Evolutionary conservation across 257 asterid species (phyloP), one percentile per base, ranked within the genome.

Genomic region (Przewalskia tangutica): DNA sequence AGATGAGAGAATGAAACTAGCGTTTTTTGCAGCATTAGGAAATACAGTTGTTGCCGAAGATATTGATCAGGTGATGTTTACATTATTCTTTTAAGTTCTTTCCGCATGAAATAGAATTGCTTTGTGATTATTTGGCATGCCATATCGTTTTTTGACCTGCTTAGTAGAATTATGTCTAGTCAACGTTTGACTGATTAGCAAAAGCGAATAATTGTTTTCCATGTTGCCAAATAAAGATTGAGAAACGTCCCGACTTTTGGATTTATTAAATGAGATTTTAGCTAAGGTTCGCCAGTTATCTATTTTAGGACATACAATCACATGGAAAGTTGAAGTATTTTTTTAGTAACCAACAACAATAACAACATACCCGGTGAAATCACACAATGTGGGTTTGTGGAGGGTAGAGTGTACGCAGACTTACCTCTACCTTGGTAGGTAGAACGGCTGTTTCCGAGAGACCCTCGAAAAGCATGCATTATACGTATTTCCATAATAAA

Each of bases 1-100:
- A 86, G 97, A 92, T 91, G 99, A 94, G 88, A 89, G 90, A 84
- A 92, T 96, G 91, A 96, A 90, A 85, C 97, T 89, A 82, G 99
- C 98, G 23, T 96, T 96, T 82, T 96, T 81, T 86, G 97, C 98
- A 14, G 93, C 94, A 80, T 32, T 94, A 62, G 91, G 93, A 84
- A 93, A 93, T 86, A 96, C 99, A 32, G 82, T 96, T 83, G 90
- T 96, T 14, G 98, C 94, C 44, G 83, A 85, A 79, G 95, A 93
- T 87, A 90, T 94, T 84, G 97, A 96, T 77, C 99, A 94, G 97
- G 99, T 94, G 77, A 56, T 4, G 68, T 60, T 73, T 65, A 51
- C 36, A 40, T 60, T 13, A 79, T 59, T 36, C 40, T 34, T 64
- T 68, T 14, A 36, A 50, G 42, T 75, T 50, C 11, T 27, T 75